phyloP scores from a whole-genome alignment of 2,329 filamentous ascomycete species.

The Teratosphaeria nubilosa region DNA sequence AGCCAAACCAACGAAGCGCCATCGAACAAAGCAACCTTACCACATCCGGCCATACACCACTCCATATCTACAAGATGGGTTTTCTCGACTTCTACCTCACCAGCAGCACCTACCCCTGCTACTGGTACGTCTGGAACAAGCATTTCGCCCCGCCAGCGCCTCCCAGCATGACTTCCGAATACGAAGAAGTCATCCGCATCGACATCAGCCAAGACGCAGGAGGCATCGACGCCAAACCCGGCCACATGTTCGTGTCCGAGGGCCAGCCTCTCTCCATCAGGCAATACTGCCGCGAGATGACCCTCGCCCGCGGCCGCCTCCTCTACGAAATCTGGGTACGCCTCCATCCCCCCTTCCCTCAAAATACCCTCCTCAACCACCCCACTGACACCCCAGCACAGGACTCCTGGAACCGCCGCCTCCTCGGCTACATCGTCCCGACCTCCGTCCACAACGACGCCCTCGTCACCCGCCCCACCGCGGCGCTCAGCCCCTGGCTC shows the following conservation, averaged over 20 bases:
- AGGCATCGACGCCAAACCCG: not conserved
- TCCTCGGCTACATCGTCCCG: conserved; percentile 1
- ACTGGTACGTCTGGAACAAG: not conserved
- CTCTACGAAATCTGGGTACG: conserved; percentile 3
- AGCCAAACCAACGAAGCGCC: not conserved
- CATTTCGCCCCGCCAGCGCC: not conserved
- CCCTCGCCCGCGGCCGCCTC: not conserved
- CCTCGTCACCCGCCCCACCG: not conserved
- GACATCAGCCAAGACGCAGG: not conserved
- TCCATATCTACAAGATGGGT: not conserved
- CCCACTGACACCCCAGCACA: not conserved
- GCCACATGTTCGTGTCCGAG: conserved; percentile 1
- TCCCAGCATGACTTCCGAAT: not conserved
- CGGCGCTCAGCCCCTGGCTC: not conserved
- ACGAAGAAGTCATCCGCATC: conserved; percentile 1
- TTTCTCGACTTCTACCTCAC: not conserved
- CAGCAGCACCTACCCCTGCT: not conserved
- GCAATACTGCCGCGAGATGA: conserved; percentile 2
- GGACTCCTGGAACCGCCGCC: not conserved
- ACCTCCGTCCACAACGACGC: not conserved
- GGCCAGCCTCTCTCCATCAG: not conserved
- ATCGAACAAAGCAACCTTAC: not conserved
- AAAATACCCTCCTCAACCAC: not conserved
- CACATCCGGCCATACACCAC: not conserved
- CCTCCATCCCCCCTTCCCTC: not conserved